These are phyloP conservation scores for Oryza brachyantha DNA, from an alignment of 176 grass and related monocot genomes.

Conservation along the genomic window DNA sequence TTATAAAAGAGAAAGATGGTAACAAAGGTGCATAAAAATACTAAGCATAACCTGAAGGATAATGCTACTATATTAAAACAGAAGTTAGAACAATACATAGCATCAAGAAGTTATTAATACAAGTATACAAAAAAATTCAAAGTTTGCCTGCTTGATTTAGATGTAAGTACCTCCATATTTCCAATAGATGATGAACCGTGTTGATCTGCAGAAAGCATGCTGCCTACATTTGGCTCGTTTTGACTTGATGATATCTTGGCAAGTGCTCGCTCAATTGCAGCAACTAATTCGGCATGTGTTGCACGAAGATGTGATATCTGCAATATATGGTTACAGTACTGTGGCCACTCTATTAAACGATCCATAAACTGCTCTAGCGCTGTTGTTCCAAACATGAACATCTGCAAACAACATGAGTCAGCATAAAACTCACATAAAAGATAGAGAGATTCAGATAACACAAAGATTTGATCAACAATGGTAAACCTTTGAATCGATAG, in stretches of 20 bases:
- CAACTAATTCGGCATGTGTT: constrained; percentile 78
- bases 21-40: not conserved
- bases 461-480: constrained; percentile 23
- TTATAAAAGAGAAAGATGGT: not conserved
- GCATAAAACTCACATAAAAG: constrained; percentile 13
- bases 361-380: constrained; percentile 94
- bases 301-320: constrained; percentile 98
- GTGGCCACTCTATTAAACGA: constrained; percentile 86
- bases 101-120: not conserved
- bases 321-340: constrained; percentile 97
- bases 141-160: not conserved
- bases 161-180: constrained; percentile 62
- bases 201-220: constrained; percentile 61
- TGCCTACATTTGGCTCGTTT: constrained; percentile 59
- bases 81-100: constrained; percentile 1
- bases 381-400: constrained; percentile 94
- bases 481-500: constrained; percentile 88
- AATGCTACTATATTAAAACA: not conserved
- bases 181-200: constrained; percentile 60
- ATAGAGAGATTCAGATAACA: not conserved
- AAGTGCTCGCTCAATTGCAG: constrained; percentile 73
- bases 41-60: not conserved
- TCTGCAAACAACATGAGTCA: constrained; percentile 60
- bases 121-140: not conserved
- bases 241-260: constrained; percentile 91